Evolutionary conservation across 2,329 filamentous ascomycete species (phyloP).

Genomic region (Tolypocladium cylindrosporum): DNA sequence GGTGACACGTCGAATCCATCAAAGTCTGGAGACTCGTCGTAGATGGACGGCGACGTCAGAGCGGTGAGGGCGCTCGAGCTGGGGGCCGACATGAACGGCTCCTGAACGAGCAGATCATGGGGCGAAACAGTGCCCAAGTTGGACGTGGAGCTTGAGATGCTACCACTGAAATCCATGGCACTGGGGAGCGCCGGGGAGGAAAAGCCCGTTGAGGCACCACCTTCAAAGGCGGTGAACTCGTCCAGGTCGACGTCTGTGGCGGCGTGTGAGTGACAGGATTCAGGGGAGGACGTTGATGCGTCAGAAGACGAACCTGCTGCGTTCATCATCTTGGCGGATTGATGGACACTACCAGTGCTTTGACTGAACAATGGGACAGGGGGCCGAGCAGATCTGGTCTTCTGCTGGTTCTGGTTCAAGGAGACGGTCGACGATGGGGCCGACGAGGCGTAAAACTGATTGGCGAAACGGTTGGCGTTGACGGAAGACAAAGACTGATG

Average conservation of each 20-base stretch:
- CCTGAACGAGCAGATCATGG: conserved; percentile 65
- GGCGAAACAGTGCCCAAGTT: conserved; percentile 71
- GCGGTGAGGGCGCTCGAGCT: conserved; percentile 76
- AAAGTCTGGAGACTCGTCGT: conserved; percentile 67
- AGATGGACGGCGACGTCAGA: conserved; percentile 74
- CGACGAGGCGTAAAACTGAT: conserved; percentile 59
- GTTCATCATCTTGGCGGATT: conserved; percentile 34
- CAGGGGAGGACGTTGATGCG: not conserved
- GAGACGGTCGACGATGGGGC: conserved; percentile 50
- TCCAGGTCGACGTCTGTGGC: conserved; percentile 47
- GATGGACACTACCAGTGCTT: conserved; percentile 41
- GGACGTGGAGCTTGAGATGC: conserved; percentile 37
- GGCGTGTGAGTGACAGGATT: conserved; percentile 19
- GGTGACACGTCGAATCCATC: conserved; percentile 72
- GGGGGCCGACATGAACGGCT: conserved; percentile 64
- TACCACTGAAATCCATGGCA: conserved; percentile 40
- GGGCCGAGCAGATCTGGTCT: conserved; percentile 43
- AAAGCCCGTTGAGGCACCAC: conserved; percentile 38
- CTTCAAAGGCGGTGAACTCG: conserved; percentile 48
- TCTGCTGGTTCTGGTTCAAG: conserved; percentile 36
- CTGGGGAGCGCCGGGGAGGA: conserved; percentile 42
- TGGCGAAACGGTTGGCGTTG: conserved; percentile 46
- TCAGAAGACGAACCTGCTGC: conserved; percentile 24
- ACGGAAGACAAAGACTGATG: conserved; percentile 43
- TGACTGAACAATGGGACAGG: conserved; percentile 65